Conservation (phyloP, 2,329 filamentous ascomycete genomes). For the Calonectria multiphialidica region DNA sequence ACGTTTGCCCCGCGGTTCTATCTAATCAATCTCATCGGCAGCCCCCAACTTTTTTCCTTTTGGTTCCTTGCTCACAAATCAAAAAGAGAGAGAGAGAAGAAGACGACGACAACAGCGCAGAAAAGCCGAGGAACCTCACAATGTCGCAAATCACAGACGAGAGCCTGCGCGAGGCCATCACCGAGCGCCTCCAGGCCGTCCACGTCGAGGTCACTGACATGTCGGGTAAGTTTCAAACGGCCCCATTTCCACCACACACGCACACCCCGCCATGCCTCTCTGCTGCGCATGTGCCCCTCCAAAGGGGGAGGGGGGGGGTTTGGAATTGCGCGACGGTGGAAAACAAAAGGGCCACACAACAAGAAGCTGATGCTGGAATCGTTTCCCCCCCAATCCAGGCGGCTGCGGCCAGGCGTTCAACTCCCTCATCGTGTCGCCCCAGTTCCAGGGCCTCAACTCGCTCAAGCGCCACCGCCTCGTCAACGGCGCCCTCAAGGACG, state of each 20-base stretch:
- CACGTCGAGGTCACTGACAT: constrained; percentile 93
- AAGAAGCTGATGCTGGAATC: background rate
- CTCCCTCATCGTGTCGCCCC: constrained; percentile 71
- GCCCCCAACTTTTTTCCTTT: constrained; percentile 14
- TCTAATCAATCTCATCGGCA: constrained; percentile 55
- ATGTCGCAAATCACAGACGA: constrained; percentile 80
- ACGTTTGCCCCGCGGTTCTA: constrained; percentile 40
- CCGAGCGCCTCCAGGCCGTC: constrained; percentile 76
- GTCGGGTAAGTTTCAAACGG: constrained; percentile 74
- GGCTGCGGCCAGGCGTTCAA: constrained; percentile 74
- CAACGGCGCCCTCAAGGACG: constrained; percentile 84
- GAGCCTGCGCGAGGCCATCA: constrained; percentile 76
- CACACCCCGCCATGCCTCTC: constrained; percentile 17
- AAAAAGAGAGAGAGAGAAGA: background rate
- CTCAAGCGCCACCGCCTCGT: constrained; percentile 89
- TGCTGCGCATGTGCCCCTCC: constrained; percentile 2
- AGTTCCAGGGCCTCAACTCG: constrained; percentile 79
- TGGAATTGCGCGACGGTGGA: background rate
- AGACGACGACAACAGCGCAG: background rate
- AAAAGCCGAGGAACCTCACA: constrained; percentile 17
- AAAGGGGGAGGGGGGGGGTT: background rate
- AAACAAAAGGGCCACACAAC: no score
- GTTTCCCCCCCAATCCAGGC: constrained; percentile 51
- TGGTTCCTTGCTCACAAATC: constrained; percentile 9
- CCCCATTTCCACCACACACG: constrained; percentile 23